phyloP scores from a whole-genome alignment of 306 rosid genomes.

The Quercus bicolor region DNA sequence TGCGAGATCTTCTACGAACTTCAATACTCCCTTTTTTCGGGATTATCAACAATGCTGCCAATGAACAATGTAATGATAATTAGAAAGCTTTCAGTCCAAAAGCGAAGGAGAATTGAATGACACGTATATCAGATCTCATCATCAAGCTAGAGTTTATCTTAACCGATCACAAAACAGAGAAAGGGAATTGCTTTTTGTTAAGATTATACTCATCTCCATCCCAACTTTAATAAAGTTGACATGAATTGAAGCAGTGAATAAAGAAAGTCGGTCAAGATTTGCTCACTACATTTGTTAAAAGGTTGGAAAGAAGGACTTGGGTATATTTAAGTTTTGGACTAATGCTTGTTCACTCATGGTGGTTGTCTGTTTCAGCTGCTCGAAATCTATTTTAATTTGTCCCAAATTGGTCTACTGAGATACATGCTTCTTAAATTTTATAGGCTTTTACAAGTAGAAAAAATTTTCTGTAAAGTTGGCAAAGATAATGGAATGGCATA shows the following conservation, averaged over 20 bases:
- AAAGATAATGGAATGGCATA: background rate
- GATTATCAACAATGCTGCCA: background rate
- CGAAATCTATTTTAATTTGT: no score
- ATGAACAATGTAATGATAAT: slow-evolving; percentile 37
- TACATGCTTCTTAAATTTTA: no score
- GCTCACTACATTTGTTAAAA: background rate
- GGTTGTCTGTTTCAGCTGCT: no score
- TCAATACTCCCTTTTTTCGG: slow-evolving; percentile 1
- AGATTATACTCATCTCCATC: slow-evolving; percentile 39
- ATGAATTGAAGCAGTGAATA: slow-evolving; percentile 10
- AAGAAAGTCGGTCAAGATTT: slow-evolving; percentile 2
- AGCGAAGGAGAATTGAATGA: slow-evolving; percentile 23
- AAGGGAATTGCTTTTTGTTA: slow-evolving; percentile 27
- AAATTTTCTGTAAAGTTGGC: background rate
- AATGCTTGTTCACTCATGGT: no score
- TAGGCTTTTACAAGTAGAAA: background rate
- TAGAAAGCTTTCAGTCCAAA: slow-evolving; percentile 25
- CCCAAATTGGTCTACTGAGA: no score
- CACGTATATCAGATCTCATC: slow-evolving; percentile 25
- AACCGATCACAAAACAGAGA: slow-evolving; percentile 16
- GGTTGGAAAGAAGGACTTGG: no score
- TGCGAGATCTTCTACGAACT: slow-evolving; percentile 5
- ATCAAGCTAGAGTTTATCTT: slow-evolving; percentile 32
- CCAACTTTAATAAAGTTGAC: slow-evolving; percentile 34
- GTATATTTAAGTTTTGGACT: no score